A percentile compares a stretch with the other conserved stretches of the same genome.
phyloP scores from a whole-genome alignment of 2,329 filamentous ascomycete species.

The Beauveria bassiana region DNA sequence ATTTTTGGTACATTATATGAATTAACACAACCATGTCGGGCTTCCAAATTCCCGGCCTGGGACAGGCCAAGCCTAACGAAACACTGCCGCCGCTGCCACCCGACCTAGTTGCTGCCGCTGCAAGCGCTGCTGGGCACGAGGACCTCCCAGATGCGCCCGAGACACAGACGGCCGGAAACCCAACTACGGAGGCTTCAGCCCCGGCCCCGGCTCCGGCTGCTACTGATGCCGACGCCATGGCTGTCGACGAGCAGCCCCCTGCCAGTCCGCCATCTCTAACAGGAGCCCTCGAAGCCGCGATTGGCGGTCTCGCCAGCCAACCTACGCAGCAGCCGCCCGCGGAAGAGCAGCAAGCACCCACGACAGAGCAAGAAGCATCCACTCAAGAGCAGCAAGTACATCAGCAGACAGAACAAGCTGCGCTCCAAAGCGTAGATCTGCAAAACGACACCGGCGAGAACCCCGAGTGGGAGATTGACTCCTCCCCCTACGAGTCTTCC shows the following conservation, averaged over 20 bases:
- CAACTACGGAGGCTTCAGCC: not conserved
- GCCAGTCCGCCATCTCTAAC: constrained; percentile 31
- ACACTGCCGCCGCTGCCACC: constrained; percentile 30
- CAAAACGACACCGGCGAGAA: constrained; percentile 34
- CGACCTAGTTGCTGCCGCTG: constrained; percentile 24
- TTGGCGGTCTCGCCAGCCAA: constrained; percentile 27
- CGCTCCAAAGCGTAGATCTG: constrained; percentile 12
- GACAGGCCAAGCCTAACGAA: constrained; percentile 36
- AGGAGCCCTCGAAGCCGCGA: constrained; percentile 35
- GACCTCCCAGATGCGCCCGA: constrained; percentile 16
- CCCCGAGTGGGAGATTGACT: constrained; percentile 80
- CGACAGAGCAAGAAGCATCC: not conserved
- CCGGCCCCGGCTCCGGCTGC: not conserved
- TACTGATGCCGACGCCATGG: constrained; percentile 27
- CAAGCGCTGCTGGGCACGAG: constrained; percentile 19
- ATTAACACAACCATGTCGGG: constrained; percentile 26
- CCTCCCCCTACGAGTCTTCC: constrained; percentile 64
- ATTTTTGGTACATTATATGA: not conserved
- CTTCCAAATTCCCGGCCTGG: constrained; percentile 36
- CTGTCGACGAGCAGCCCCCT: constrained; percentile 23
- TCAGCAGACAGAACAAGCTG: not conserved
- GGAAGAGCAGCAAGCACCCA: not conserved
- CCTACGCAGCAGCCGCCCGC: constrained; percentile 6
- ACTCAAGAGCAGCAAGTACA: not conserved
- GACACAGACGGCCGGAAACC: constrained; percentile 6